phyloP scores from a whole-genome alignment of 805 yeast genomes.

The Saccharomycopsis fodiens region DNA sequence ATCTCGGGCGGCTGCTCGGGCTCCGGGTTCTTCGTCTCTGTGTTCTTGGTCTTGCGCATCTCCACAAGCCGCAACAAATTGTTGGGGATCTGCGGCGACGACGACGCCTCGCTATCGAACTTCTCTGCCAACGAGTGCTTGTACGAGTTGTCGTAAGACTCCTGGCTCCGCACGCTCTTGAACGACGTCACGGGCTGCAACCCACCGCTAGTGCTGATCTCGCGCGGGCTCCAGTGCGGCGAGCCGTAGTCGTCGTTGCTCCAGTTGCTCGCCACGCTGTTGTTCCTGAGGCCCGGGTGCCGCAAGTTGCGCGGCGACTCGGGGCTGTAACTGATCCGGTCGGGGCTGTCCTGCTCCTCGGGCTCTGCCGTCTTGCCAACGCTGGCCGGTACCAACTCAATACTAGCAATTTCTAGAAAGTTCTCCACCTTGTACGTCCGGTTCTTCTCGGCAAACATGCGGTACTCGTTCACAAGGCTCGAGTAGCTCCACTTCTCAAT shows the following conservation, averaged over 20 bases:
- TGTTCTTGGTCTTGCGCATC: slow-evolving; percentile 29
- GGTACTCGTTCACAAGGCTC: slow-evolving; percentile 76
- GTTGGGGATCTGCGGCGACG: slow-evolving; percentile 65
- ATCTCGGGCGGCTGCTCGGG: neutral
- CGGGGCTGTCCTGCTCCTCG: neutral
- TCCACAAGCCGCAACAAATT: slow-evolving; percentile 50
- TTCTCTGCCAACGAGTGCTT: slow-evolving; percentile 4
- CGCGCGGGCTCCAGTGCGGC: neutral
- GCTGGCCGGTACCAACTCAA: slow-evolving; percentile 38
- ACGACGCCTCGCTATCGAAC: slow-evolving; percentile 40
- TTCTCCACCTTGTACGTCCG: slow-evolving; percentile 76
- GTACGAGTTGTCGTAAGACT: slow-evolving; percentile 19
- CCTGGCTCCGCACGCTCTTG: slow-evolving; percentile 22
- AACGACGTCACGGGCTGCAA: slow-evolving; percentile 7
- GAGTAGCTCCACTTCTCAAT: slow-evolving; percentile 86
- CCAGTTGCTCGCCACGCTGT: slow-evolving; percentile 20
- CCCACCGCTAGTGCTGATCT: slow-evolving; percentile 1
- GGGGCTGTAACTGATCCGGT: neutral
- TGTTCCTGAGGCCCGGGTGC: neutral
- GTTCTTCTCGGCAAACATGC: slow-evolving; percentile 65
- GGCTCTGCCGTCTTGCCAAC: neutral
- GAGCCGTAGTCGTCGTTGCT: slow-evolving; percentile 5
- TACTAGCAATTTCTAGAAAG: slow-evolving; percentile 64
- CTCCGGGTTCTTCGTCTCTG: neutral
- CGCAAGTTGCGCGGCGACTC: slow-evolving; percentile 1